A percentile compares a stretch with the other conserved stretches of the same genome.
Evolutionary conservation across 2,329 filamentous ascomycete genomes (phyloP).

Genomic region (Penicillium sp.): DNA sequence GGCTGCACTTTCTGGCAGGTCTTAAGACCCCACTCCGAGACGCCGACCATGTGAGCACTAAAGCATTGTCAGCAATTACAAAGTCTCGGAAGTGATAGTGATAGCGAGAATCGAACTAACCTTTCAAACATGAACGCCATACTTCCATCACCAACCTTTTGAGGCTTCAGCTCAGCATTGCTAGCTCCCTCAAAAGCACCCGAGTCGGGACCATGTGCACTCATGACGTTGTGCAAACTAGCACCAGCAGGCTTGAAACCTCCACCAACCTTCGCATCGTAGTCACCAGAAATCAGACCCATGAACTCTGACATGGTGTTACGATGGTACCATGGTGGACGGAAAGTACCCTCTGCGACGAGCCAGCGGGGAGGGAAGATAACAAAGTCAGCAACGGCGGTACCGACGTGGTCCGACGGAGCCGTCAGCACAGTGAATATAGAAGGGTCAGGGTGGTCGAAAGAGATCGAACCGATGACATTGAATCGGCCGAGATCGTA

Average conservation of each 20-base stretch:
- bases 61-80: constrained; percentile 30
- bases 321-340: constrained; percentile 62
- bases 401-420: constrained; percentile 56
- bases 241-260: constrained; percentile 62
- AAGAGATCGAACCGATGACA: constrained; percentile 68
- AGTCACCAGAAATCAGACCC: constrained; percentile 60
- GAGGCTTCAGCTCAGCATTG: constrained; percentile 53
- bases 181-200: constrained; percentile 56
- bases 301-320: constrained; percentile 67
- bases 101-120: constrained; percentile 19
- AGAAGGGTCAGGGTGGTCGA: constrained; percentile 73
- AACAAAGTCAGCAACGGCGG: constrained; percentile 63
- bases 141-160: constrained; percentile 58
- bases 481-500: constrained; percentile 78
- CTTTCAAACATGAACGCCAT: constrained; percentile 66
- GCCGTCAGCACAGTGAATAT: constrained; percentile 70
- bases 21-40: constrained; percentile 70
- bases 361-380: constrained; percentile 65
- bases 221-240: constrained; percentile 69
- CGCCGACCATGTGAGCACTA: constrained; percentile 65
- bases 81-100: neutral
- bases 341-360: constrained; percentile 59
- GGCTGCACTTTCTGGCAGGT: constrained; percentile 68
- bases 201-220: constrained; percentile 61
- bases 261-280: constrained; percentile 57